Conservation (phyloP, 75 land plant genomes). For the Ceratopteris richardii region DNA sequence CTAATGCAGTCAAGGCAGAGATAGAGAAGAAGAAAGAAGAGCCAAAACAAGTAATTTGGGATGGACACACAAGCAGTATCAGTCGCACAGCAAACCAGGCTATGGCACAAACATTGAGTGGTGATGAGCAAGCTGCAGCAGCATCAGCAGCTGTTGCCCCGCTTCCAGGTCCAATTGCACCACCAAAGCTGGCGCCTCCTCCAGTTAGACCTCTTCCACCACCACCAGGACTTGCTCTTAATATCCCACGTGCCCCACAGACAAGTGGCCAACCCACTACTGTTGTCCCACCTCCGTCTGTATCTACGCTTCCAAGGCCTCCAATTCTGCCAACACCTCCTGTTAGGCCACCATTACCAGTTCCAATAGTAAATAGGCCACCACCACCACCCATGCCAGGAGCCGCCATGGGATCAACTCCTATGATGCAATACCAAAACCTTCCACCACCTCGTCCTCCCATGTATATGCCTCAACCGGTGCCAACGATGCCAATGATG, state of each 20-base stretch:
- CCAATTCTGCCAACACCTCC: constrained; percentile 29
- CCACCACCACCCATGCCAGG: constrained; percentile 37
- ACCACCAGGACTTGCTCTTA: constrained; percentile 71
- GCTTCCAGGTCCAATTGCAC: constrained; percentile 87
- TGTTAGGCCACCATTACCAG: constrained; percentile 42
- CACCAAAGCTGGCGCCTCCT: constrained; percentile 59
- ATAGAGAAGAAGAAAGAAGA: constrained; percentile 96
- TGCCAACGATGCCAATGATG: constrained; percentile 45
- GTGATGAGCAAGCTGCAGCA: constrained; percentile 54
- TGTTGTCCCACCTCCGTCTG: constrained; percentile 25
- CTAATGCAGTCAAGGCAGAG: constrained; percentile 97
- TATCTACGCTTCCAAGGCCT: constrained; percentile 42
- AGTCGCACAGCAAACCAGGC: constrained; percentile 96
- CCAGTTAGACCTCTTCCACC: constrained; percentile 75
- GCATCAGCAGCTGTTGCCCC: constrained; percentile 29
- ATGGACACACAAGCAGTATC: constrained; percentile 94
- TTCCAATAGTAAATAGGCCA: constrained; percentile 42
- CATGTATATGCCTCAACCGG: constrained; percentile 40
- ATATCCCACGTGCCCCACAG: constrained; percentile 64
- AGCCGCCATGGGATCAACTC: constrained; percentile 11
- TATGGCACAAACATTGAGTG: constrained; percentile 58
- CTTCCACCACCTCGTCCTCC: constrained; percentile 43
- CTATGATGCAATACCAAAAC: not conserved
- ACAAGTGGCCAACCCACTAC: constrained; percentile 41
- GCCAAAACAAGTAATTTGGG: constrained; percentile 98